Conservation (phyloP, 352 stramenopile species). For the Phytopythium delawarense region DNA sequence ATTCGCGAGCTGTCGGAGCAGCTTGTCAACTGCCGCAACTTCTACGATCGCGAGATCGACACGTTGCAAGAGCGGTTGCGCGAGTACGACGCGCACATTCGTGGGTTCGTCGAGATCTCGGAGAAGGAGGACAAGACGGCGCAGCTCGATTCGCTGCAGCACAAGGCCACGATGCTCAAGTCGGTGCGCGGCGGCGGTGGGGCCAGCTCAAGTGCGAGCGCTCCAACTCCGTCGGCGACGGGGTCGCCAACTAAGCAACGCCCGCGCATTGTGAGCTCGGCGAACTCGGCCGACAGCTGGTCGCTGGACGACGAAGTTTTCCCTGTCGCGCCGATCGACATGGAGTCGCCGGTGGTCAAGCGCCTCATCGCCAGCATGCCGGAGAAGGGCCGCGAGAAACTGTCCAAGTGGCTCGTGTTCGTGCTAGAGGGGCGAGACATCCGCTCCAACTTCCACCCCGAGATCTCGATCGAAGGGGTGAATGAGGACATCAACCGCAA, state of each 20-base stretch:
- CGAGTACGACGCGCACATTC: conserved; percentile 46
- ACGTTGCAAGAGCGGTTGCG: conserved; percentile 39
- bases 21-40: conserved; percentile 40
- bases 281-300: conserved; percentile 39
- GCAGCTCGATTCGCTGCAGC: conserved; percentile 43
- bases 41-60: conserved; percentile 51
- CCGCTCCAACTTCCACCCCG: conserved; percentile 62
- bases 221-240: conserved; percentile 4
- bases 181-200: conserved; percentile 43
- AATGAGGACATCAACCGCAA: conserved; percentile 57
- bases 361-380: conserved; percentile 62
- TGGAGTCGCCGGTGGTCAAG: conserved; percentile 75
- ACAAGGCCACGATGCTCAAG: conserved; percentile 54
- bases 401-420: conserved; percentile 70
- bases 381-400: conserved; percentile 55
- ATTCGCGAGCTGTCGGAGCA: conserved; percentile 44
- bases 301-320: conserved; percentile 63
- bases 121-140: conserved; percentile 35
- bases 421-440: conserved; percentile 70
- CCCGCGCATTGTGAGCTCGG: conserved; percentile 21
- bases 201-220: background rate
- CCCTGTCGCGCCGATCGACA: conserved; percentile 58
- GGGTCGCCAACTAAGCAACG: conserved; percentile 11
- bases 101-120: conserved; percentile 35
- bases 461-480: conserved; percentile 66